Evolutionary conservation across 2,329 filamentous ascomycete genomes (phyloP).

Genomic region (Sarocladium brachiariae): DNA sequence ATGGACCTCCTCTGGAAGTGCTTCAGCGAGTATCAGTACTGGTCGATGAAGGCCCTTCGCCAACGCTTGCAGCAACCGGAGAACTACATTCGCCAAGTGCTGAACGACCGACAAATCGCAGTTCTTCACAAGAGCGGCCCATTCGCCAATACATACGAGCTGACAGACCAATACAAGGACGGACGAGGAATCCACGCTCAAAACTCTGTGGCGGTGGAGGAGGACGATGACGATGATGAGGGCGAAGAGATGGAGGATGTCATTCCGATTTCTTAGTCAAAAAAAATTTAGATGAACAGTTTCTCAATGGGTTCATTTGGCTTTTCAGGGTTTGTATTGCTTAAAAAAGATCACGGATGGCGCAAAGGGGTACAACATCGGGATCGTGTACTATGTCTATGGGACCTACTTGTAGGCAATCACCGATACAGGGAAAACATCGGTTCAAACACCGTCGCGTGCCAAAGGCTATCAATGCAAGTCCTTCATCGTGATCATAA

Average conservation of each 20-base stretch:
- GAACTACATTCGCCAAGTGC: constrained; percentile 77
- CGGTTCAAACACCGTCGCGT: neutral
- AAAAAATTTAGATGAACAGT: neutral
- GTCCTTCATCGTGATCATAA: neutral
- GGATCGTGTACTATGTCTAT: neutral
- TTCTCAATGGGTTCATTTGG: neutral
- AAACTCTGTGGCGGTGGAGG: constrained; percentile 36
- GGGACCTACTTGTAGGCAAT: neutral
- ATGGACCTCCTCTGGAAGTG: constrained; percentile 76
- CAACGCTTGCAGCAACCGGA: constrained; percentile 77
- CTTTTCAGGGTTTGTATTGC: neutral
- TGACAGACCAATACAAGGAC: constrained; percentile 50
- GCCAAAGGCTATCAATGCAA: no score
- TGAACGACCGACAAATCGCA: constrained; percentile 65
- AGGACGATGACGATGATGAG: constrained; percentile 57
- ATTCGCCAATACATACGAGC: constrained; percentile 78
- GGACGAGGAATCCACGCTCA: neutral
- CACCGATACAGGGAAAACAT: constrained; percentile 1
- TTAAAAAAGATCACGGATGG: neutral
- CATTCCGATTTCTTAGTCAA: constrained; percentile 22
- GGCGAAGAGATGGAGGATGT: constrained; percentile 77
- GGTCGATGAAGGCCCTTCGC: constrained; percentile 86
- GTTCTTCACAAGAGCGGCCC: constrained; percentile 74
- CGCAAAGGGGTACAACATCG: neutral
- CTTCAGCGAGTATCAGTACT: constrained; percentile 84